A percentile compares a stretch with the other conserved stretches of the same genome.
These are phyloP conservation scores for Fallopia convolvulus DNA, from an alignment of 148 eudicot species.

Conservation along the genomic window DNA sequence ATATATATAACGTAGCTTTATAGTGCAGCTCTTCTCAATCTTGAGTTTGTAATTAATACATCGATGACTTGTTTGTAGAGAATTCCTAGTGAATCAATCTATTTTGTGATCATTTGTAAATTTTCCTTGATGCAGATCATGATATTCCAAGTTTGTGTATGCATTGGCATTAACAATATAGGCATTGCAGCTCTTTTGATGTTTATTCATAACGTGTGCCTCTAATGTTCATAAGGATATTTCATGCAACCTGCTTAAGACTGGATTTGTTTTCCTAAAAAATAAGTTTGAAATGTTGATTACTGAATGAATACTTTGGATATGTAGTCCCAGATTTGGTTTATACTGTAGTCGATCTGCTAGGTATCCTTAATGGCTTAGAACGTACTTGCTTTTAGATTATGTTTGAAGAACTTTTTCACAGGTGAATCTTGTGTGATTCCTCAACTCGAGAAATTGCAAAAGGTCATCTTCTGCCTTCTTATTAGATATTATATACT, in stretches of 20 bases:
- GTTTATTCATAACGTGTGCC: too few relatives aligned
- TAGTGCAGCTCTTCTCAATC: too few relatives aligned
- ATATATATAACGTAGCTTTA: too few relatives aligned
- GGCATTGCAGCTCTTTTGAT: not conserved
- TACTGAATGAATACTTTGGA: not conserved
- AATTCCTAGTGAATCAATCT: too few relatives aligned
- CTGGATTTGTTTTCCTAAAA: not conserved
- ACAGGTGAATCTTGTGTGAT: too few relatives aligned
- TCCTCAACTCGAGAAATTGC: not conserved
- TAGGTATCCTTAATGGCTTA: not conserved
- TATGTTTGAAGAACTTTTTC: slow-evolving; percentile 1
- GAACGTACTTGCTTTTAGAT: not conserved
- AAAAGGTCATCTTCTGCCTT: not conserved
- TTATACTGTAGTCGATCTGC: not conserved
- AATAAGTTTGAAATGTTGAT: not conserved
- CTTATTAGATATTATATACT: too few relatives aligned
- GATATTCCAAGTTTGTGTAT: slow-evolving; percentile 62
- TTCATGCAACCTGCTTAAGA: not conserved
- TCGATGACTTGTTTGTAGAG: too few relatives aligned
- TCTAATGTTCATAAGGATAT: not conserved
- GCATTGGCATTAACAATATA: not conserved
- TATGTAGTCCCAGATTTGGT: not conserved
- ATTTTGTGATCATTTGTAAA: not conserved
- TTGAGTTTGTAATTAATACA: too few relatives aligned
- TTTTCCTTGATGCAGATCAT: slow-evolving; percentile 42